Base-by-base conservation (phyloP, 768 basidiomycete species). In the Hirschioporus abietinus region DNA sequence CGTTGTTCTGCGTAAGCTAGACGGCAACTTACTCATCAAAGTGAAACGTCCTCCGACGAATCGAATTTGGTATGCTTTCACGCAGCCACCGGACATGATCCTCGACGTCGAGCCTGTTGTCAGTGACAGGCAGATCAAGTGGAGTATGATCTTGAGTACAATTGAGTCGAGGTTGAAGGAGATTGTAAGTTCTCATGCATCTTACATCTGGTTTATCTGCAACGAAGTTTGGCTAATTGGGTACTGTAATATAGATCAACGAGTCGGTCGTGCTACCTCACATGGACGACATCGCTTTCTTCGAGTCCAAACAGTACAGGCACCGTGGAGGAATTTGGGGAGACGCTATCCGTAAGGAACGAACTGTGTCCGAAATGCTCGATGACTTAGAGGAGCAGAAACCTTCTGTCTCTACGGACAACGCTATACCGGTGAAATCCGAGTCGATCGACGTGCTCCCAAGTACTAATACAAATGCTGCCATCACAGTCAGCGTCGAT, bases 201-300 rank as follows among this genome's bases (percentile, higher is more conserved):
- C 34, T 10, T 52, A 52, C 15, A 26, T 52, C 25, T 34, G n/a
- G 30, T 34, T 7, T 25, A 6, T 61, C 17, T 25, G 20, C 18
- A 34, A 27, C 52, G 26, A 64, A 35, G 18, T 17, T 64, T 52
- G 42, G 42, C 42, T 52, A 52, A 52, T 52, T 52, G 20, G 42
- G 20, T 20, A 12, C 12, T 52, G 42, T 57, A 52, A 67, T 64
- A 20, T 72, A 99, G 96, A 92, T 99, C 66, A 84, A 87, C 71
- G 96, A 99, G 71, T 95, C 95, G 0, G 86, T 99, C 23, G 97
- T 99, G 23, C 79, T 96, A 75, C 97, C 97, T 6, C 93, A 97
- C 77, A 97, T 98, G 95, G 97, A 99, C 75, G 97, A 99, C 72
- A 91, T 99, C 67, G 83, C 95, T 15, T 98, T 95, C 83, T 99